Conservation (phyloP, 73 alveolate species). For the Tetrahymena elliotti region DNA sequence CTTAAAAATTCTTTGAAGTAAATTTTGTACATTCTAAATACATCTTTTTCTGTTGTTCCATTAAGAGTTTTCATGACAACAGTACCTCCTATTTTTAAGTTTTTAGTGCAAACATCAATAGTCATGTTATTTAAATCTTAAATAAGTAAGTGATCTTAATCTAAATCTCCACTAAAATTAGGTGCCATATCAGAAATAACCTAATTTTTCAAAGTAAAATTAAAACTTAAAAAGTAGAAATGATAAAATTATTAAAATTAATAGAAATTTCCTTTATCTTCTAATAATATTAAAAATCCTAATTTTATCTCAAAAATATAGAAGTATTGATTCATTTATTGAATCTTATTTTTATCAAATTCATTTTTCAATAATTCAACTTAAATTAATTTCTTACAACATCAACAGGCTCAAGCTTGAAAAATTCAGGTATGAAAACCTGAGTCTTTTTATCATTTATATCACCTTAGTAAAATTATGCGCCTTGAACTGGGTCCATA, state of each 20-base stretch:
- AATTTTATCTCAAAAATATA: background rate
- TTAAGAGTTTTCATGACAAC: conserved; percentile 59
- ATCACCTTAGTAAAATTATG: conserved; percentile 55
- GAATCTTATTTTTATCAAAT: background rate
- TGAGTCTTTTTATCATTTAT: conserved; percentile 29
- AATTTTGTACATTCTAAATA: conserved; percentile 29
- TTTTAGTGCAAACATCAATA: conserved; percentile 31
- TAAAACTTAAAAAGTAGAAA: background rate
- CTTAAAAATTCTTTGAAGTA: conserved; percentile 50
- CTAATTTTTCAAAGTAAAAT: conserved; percentile 34
- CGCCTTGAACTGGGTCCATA: conserved; percentile 55
- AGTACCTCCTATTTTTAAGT: conserved; percentile 56
- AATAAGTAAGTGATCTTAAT: conserved; percentile 53
- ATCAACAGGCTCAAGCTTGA: conserved; percentile 24
- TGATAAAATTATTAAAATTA: background rate
- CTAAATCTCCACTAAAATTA: conserved; percentile 67
- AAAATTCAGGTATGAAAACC: conserved; percentile 34
- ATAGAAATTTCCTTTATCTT: background rate
- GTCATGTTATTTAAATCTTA: conserved; percentile 47
- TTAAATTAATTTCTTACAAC: background rate
- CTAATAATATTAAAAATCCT: background rate
- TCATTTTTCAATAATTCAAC: too few relatives aligned
- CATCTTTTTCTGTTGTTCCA: conserved; percentile 55
- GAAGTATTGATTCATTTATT: background rate
- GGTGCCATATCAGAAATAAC: conserved; percentile 76